Evolutionary conservation across 805 yeast species (phyloP).

Genomic region (Wickerhamiella dianesei): DNA sequence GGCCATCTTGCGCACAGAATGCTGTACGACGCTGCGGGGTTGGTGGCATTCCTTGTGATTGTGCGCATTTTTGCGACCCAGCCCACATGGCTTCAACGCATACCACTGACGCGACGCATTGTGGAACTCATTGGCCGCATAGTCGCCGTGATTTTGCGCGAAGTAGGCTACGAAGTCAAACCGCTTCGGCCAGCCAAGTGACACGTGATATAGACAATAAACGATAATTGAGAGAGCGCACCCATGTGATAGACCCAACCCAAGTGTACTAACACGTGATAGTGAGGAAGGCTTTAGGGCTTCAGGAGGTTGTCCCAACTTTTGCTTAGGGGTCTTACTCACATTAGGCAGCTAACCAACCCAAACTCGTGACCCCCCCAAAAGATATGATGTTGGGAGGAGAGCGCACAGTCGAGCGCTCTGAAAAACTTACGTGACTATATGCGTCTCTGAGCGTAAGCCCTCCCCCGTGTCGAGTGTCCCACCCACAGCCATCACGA

Average conservation of each 20-base stretch:
- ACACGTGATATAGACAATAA: background rate
- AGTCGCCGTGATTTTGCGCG: constrained; percentile 15
- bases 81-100: constrained; percentile 9
- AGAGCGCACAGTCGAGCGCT: too few species aligned
- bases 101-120: constrained; percentile 10
- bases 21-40: constrained; percentile 10
- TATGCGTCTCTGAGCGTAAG: background rate
- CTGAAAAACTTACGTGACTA: background rate
- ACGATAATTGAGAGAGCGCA: too few species aligned
- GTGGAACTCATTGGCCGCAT: constrained; percentile 13
- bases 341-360: background rate
- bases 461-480: background rate
- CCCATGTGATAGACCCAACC: background rate
- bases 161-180: constrained; percentile 17
- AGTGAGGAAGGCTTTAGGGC: background rate
- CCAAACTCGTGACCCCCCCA: too few species aligned
- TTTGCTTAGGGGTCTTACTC: background rate
- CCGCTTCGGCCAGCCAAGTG: background rate
- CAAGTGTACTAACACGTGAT: background rate
- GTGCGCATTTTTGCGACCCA: constrained; percentile 13
- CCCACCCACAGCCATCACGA: background rate
- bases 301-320: background rate
- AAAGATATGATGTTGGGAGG: too few species aligned
- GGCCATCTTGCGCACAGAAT: constrained; percentile 9
- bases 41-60: constrained; percentile 10